These are phyloP conservation scores for Jatropha podagrica DNA, from an alignment of 441 rosid genomes.

Conservation along the genomic window DNA sequence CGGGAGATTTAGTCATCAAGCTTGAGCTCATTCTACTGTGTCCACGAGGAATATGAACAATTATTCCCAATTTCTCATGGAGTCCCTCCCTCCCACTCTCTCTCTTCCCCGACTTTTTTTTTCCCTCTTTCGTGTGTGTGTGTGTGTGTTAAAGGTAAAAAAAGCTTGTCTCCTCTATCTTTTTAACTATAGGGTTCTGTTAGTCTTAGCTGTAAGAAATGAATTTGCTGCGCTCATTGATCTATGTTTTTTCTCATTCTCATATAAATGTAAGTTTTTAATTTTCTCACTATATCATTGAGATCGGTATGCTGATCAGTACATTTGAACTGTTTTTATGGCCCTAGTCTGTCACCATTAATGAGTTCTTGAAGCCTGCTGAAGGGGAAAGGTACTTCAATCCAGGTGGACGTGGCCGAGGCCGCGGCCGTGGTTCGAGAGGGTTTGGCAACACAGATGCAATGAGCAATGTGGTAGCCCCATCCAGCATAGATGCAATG, in stretches of 20 bases:
- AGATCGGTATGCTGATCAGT: background rate
- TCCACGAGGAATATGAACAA: too few species aligned
- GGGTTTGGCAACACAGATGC: conserved; percentile 43
- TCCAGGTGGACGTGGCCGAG: conserved; percentile 64
- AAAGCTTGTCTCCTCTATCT: too few species aligned
- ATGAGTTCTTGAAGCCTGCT: conserved; percentile 86
- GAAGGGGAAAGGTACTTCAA: conserved; percentile 57
- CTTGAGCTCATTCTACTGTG: too few species aligned
- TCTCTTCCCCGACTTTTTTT: too few species aligned
- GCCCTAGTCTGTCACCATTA: conserved; percentile 67
- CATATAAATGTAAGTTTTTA: background rate
- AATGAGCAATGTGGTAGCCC: conserved; percentile 46
- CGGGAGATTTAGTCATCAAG: background rate
- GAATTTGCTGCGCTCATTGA: background rate
- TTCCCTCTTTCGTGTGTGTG: too few species aligned
- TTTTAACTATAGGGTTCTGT: background rate
- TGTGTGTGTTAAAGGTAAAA: too few species aligned
- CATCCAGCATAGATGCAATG: conserved; percentile 41
- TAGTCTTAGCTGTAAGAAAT: background rate
- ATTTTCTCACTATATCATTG: background rate
- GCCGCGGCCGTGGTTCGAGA: conserved; percentile 62
- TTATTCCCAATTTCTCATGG: too few species aligned
- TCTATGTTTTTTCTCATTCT: background rate
- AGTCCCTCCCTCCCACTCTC: too few species aligned
- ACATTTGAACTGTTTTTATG: background rate